Evolutionary conservation across 2,329 filamentous ascomycete genomes (phyloP), one percentile per base, ranked within the genome.

Genomic region (Boeremia exigua): DNA sequence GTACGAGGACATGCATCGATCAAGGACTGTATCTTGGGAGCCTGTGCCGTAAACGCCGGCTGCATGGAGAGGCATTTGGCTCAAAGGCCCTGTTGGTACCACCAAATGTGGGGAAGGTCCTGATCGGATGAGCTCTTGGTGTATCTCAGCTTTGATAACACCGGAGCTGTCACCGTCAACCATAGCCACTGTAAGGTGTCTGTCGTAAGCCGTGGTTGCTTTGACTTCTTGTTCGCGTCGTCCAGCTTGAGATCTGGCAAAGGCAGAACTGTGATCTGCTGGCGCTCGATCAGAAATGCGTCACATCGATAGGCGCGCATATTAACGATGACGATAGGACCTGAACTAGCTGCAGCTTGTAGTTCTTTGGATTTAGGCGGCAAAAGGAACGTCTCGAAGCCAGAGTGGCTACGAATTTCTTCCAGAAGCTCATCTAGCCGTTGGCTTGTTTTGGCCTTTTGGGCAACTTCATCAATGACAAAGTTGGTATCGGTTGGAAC

Each of bases 1-100:
- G 48, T 78, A 80, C 0, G 76, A 78, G 4, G 77, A 80, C 2
- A 78, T 65, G 4, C 73, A 75, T 36, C 71, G 59, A 39, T 78
- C 72, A 1, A 78, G 34, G 0, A 71, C 71, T 0, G 69, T 71
- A 9, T 71, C 54, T 0, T 25, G 28, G 6, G 25, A 63, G 3
- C 46, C 38, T 8, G 45, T 23, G 1, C 28, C 9, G 48, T 78
- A 71, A 29, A 62, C 47, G 11, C 76, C 76, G 17, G 48, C 54
- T 8, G 54, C 54, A 48, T 52, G 54, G 12, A 56, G 8, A 2
- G 54, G 54, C 28, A 56, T 43, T 1, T 52, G 42, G 14, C 42
- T 56, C 3, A 48, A n/a, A 17, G 29, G 14, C 39, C 44, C 48
- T 9, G 48, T 57, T 5, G 38, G 28, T 25, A 57, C 43, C 54